phyloP scores from a whole-genome alignment of 2,329 filamentous ascomycete genomes.

The Diaporthe amygdali region DNA sequence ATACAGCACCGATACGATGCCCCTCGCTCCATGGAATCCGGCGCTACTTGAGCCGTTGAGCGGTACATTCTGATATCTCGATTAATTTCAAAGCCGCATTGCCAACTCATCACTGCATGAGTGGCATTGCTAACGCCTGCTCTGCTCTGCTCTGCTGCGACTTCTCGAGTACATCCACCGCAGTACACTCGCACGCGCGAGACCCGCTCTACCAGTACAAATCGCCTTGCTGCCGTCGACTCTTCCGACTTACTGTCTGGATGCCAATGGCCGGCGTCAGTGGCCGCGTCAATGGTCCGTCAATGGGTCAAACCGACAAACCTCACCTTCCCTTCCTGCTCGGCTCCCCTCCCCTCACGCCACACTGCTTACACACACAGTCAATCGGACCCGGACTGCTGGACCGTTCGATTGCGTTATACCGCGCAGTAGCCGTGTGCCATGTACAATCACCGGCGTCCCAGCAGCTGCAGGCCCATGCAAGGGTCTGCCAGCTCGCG shows the following conservation, averaged over 20 bases:
- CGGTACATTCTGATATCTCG: conserved; percentile 29
- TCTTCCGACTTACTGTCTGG: background rate
- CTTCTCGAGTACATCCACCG: conserved; percentile 9
- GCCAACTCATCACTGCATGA: conserved; percentile 82
- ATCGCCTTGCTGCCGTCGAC: conserved; percentile 24
- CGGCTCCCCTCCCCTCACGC: conserved; percentile 39
- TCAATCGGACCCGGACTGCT: conserved; percentile 23
- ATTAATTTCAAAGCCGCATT: conserved; percentile 65
- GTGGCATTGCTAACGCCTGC: conserved; percentile 42
- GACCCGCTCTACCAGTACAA: background rate
- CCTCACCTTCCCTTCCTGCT: background rate
- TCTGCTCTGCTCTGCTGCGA: conserved; percentile 45
- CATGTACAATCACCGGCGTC: conserved; percentile 17
- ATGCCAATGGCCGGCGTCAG: background rate
- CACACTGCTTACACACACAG: conserved; percentile 26
- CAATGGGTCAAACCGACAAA: background rate
- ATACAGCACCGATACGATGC: background rate
- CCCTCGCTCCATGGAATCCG: conserved; percentile 4
- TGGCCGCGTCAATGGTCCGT: background rate
- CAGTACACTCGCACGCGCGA: background rate
- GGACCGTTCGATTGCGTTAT: conserved; percentile 31
- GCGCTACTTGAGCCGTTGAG: conserved; percentile 19
- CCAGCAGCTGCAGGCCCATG: conserved; percentile 9
- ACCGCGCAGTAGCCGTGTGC: conserved; percentile 35
- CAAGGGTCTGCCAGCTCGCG: conserved; percentile 35